Percentiles rank a stretch among this genome's conserved stretches.
Conservation (phyloP, 805 yeast genomes). For the Millerago galiae region DNA sequence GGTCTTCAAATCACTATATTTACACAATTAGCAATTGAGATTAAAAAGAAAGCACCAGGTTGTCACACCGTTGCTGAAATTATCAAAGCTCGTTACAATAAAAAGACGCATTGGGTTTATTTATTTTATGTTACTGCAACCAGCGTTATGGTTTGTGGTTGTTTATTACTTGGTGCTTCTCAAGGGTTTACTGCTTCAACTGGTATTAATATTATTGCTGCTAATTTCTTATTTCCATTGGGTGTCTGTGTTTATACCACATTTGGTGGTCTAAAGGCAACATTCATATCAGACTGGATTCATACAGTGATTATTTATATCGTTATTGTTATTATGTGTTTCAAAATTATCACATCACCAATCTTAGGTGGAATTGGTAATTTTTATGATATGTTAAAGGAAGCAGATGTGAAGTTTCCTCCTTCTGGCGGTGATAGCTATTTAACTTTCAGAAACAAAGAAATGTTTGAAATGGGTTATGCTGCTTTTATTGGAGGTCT, state of each 20-base stretch:
- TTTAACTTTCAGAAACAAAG: slow-evolving; percentile 27
- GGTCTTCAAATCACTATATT: slow-evolving; percentile 33
- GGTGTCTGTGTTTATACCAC: slow-evolving; percentile 44
- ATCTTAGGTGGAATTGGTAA: slow-evolving; percentile 38
- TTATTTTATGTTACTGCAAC: slow-evolving; percentile 32
- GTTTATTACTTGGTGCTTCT: slow-evolving; percentile 38
- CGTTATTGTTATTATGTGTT: slow-evolving; percentile 29
- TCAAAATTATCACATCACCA: slow-evolving; percentile 30
- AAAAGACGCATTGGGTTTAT: slow-evolving; percentile 29
- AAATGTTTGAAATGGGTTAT: slow-evolving; percentile 26
- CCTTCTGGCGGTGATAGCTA: slow-evolving; percentile 25
- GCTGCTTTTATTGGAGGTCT: slow-evolving; percentile 28
- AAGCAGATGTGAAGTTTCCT: slow-evolving; percentile 28
- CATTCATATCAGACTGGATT: slow-evolving; percentile 46
- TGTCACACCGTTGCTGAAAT: slow-evolving; percentile 37
- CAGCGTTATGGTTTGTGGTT: slow-evolving; percentile 31
- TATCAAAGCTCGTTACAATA: slow-evolving; percentile 31
- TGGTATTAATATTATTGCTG: slow-evolving; percentile 41
- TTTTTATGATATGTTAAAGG: slow-evolving; percentile 35
- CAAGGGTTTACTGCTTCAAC: slow-evolving; percentile 34
- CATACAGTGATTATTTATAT: slow-evolving; percentile 41
- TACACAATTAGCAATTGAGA: slow-evolving; percentile 32
- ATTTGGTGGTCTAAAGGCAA: slow-evolving; percentile 45
- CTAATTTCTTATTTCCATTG: slow-evolving; percentile 38
- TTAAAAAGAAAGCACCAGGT: slow-evolving; percentile 35